Percentiles rank a stretch among this genome's conserved stretches.
These are phyloP conservation scores for Diaporthe citriasiana DNA, from an alignment of 2,329 filamentous ascomycete species.

Conservation along the genomic window DNA sequence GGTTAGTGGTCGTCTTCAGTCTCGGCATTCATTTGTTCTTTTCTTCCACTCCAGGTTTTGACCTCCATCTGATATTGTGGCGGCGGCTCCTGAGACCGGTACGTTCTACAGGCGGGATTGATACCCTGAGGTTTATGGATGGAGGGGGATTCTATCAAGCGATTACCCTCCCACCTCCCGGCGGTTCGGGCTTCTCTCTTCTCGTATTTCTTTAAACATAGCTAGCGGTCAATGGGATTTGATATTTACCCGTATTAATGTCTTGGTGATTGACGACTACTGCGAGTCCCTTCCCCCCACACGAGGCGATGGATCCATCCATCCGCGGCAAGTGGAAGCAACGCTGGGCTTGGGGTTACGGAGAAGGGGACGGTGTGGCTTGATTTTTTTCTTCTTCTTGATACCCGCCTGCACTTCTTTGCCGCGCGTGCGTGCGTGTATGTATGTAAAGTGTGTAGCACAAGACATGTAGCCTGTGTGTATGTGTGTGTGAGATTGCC, in stretches of 20 bases:
- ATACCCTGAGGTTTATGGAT: slow-evolving; percentile 35
- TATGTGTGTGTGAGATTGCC: not conserved
- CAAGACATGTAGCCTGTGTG: not conserved
- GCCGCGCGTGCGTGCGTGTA: slow-evolving; percentile 15
- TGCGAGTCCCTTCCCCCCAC: too few relatives aligned
- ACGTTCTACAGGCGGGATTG: slow-evolving; percentile 36
- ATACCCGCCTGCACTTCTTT: not conserved
- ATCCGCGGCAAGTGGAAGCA: not conserved
- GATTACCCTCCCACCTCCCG: not conserved
- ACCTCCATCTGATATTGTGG: not conserved
- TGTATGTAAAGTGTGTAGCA: not conserved
- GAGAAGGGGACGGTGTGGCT: not conserved
- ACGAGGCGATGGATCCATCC: too few relatives aligned
- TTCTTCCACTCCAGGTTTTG: not conserved
- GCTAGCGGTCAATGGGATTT: slow-evolving; percentile 1
- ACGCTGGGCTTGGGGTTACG: too few relatives aligned
- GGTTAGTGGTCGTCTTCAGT: not conserved
- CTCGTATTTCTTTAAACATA: slow-evolving; percentile 1
- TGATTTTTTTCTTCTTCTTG: not conserved
- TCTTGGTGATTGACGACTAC: not conserved
- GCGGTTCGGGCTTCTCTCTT: not conserved
- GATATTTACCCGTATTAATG: not conserved
- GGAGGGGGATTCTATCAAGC: not conserved
- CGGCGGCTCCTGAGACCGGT: not conserved
- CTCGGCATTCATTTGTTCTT: not conserved